Percentiles rank a stretch among this genome's conserved stretches.
phyloP scores from a whole-genome alignment of 2,329 filamentous ascomycete species.

The Paecilomyces sp. region DNA sequence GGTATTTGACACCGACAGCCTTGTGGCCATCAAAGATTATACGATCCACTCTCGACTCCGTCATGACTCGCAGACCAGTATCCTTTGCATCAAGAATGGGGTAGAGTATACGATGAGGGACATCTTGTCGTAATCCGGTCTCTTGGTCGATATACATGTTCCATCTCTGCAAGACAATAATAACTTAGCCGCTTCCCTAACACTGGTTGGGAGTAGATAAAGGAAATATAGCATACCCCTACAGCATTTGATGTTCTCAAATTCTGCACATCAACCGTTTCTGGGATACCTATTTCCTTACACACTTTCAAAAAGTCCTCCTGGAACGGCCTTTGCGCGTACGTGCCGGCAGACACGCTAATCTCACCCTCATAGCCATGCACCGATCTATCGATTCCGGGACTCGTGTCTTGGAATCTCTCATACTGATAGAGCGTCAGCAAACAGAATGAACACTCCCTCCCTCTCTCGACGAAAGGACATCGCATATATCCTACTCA shows the following conservation, averaged over 20 bases:
- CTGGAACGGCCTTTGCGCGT: constrained; percentile 7
- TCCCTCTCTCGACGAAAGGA: background rate
- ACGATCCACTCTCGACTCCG: constrained; percentile 49
- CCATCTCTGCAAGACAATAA: constrained; percentile 6
- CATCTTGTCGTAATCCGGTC: constrained; percentile 11
- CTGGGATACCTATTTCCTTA: constrained; percentile 5
- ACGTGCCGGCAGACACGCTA: constrained; percentile 10
- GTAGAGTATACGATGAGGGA: constrained; percentile 10
- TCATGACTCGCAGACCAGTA: constrained; percentile 47
- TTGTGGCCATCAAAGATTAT: constrained; percentile 49
- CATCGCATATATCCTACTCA: background rate
- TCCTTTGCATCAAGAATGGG: constrained; percentile 9
- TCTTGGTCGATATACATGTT: constrained; percentile 11
- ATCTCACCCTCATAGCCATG: constrained; percentile 12
- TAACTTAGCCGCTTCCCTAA: background rate
- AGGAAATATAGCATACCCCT: constrained; percentile 3
- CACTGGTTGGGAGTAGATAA: background rate
- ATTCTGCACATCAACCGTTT: constrained; percentile 8
- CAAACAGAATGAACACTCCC: background rate
- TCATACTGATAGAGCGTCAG: constrained; percentile 6
- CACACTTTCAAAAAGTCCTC: constrained; percentile 10
- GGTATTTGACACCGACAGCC: constrained; percentile 54
- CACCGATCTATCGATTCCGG: constrained; percentile 6
- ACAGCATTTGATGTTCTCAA: constrained; percentile 10
- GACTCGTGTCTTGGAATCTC: constrained; percentile 9